Evolutionary conservation across 164 flowering plant genomes (phyloP).

Genomic region (Annona cherimola): DNA sequence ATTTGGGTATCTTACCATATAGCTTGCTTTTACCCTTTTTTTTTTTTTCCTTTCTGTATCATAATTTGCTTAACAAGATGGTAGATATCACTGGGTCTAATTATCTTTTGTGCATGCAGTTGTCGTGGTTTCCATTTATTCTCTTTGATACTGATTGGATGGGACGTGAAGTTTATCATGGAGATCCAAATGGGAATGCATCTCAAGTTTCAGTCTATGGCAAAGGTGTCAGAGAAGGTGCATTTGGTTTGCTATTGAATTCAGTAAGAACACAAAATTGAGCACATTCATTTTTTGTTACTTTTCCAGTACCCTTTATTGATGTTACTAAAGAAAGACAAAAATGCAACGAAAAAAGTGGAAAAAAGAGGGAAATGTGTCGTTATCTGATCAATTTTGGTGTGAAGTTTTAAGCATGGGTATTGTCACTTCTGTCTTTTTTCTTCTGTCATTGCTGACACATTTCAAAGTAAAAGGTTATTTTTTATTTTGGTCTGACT

Average conservation of each 20-base stretch:
- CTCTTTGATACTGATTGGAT: slow-evolving; percentile 99
- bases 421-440: not conserved
- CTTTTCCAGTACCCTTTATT: slow-evolving; percentile 2
- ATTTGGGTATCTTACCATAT: not conserved
- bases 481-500: slow-evolving; percentile 1
- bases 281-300: not conserved
- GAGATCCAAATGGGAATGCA: slow-evolving; percentile 71
- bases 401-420: not conserved
- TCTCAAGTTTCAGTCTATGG: slow-evolving; percentile 55
- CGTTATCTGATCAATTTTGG: not conserved
- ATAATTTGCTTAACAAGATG: not conserved
- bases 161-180: slow-evolving; percentile 98
- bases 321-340: no score
- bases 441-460: slow-evolving; percentile 1
- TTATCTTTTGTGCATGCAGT: slow-evolving; percentile 33
- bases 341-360: no score
- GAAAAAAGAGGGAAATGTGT: no score
- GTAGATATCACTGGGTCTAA: not conserved
- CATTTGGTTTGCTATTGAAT: slow-evolving; percentile 99
- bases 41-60: not conserved
- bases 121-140: slow-evolving; percentile 98
- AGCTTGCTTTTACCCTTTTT: not conserved
- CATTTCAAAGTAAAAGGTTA: slow-evolving; percentile 8
- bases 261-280: slow-evolving; percentile 80
- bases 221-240: slow-evolving; percentile 98